Evolutionary conservation across 768 basidiomycete genomes (phyloP).

Genomic region (Agaricus blazei): DNA sequence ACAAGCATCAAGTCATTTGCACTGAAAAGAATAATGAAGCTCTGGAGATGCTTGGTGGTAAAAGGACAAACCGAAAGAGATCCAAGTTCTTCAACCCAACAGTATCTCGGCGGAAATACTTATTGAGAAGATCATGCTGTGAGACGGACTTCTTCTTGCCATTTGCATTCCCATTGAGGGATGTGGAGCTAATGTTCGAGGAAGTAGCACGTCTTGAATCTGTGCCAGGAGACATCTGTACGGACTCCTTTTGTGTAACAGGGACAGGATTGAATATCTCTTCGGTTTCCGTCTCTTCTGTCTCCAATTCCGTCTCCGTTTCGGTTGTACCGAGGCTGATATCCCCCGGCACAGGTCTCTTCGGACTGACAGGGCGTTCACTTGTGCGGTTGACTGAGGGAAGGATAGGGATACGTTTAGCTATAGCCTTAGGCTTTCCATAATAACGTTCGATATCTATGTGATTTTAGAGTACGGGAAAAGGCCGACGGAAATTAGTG

Average conservation of each 20-base stretch:
- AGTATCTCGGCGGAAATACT: slow-evolving; percentile 87
- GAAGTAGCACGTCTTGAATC: slow-evolving; percentile 24
- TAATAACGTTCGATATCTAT: slow-evolving; percentile 92
- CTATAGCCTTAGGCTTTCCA: slow-evolving; percentile 87
- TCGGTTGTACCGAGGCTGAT: slow-evolving; percentile 44
- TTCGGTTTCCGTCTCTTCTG: slow-evolving; percentile 43
- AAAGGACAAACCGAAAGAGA: slow-evolving; percentile 62
- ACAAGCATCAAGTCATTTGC: slow-evolving; percentile 81
- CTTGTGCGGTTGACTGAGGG: slow-evolving; percentile 14
- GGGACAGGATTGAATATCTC: neutral
- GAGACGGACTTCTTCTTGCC: slow-evolving; percentile 40
- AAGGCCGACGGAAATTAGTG: neutral
- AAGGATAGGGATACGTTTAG: slow-evolving; percentile 68
- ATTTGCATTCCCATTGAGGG: slow-evolving; percentile 18
- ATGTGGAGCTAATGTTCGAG: slow-evolving; percentile 30
- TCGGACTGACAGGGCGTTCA: slow-evolving; percentile 9
- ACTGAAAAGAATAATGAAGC: slow-evolving; percentile 35
- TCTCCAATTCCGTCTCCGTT: slow-evolving; percentile 61
- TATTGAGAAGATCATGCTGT: slow-evolving; percentile 84
- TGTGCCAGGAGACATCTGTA: neutral
- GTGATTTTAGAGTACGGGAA: neutral
- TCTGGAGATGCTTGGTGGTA: neutral
- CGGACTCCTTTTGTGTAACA: slow-evolving; percentile 5
- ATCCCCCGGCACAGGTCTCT: slow-evolving; percentile 13
- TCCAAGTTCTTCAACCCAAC: slow-evolving; percentile 81